phyloP scores from a whole-genome alignment of 2,329 filamentous ascomycete species.

The Verticillium nubilum region DNA sequence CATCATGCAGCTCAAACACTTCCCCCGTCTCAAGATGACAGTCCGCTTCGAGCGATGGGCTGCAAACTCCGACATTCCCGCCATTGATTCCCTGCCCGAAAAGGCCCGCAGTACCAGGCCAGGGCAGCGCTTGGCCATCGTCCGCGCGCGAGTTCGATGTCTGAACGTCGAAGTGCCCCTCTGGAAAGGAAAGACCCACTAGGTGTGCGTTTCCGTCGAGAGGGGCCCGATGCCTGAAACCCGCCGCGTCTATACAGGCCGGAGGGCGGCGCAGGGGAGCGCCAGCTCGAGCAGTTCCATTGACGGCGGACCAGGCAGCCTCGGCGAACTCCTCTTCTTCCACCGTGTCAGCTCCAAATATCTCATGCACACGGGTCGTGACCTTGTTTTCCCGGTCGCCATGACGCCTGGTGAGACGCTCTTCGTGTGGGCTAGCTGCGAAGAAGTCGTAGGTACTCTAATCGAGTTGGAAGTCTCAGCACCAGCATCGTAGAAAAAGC shows the following conservation, averaged over 20 bases:
- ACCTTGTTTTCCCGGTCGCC: conserved; percentile 48
- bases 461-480: conserved; percentile 16
- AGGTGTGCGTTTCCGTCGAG: conserved; percentile 69
- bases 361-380: conserved; percentile 48
- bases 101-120: conserved; percentile 11
- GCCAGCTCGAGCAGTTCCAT: background rate
- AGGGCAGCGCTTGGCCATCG: conserved; percentile 40
- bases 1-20: conserved; percentile 57
- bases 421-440: conserved; percentile 72
- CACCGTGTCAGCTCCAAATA: conserved; percentile 59
- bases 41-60: background rate
- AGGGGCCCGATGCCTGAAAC: conserved; percentile 24
- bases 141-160: conserved; percentile 66
- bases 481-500: background rate
- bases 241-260: background rate
- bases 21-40: conserved; percentile 46
- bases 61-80: background rate
- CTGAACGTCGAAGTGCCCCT: conserved; percentile 56
- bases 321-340: conserved; percentile 63
- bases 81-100: background rate
- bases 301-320: background rate
- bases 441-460: conserved; percentile 68
- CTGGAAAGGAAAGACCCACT: conserved; percentile 62
- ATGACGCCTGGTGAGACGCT: conserved; percentile 48
- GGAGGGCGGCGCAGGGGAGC: background rate